phyloP scores from a whole-genome alignment of 805 yeast genomes.

The Millerozyma acaciae region DNA sequence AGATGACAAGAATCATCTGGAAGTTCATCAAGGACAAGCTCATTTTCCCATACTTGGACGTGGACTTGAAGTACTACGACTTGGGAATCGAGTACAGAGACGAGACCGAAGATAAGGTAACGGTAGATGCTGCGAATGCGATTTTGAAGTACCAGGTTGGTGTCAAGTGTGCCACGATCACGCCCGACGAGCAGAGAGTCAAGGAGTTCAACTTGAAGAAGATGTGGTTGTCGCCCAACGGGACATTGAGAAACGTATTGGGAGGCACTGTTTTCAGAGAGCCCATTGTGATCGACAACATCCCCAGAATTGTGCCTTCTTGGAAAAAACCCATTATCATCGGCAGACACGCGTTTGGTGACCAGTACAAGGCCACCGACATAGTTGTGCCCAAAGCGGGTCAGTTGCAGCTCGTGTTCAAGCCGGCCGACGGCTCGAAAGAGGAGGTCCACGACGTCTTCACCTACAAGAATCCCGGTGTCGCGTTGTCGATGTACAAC shows the following conservation, averaged over 20 bases:
- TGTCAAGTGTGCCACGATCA: slow-evolving; percentile 95
- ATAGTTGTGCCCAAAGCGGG: slow-evolving; percentile 78
- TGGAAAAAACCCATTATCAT: slow-evolving; percentile 96
- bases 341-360: slow-evolving; percentile 97
- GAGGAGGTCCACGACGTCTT: slow-evolving; percentile 57
- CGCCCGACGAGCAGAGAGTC: slow-evolving; percentile 97
- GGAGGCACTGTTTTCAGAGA: slow-evolving; percentile 98
- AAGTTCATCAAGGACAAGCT: slow-evolving; percentile 80
- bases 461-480: slow-evolving; percentile 69
- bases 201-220: slow-evolving; percentile 85
- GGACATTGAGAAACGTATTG: slow-evolving; percentile 90
- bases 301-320: slow-evolving; percentile 84
- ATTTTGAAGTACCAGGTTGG: slow-evolving; percentile 87
- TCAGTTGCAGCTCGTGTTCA: slow-evolving; percentile 69
- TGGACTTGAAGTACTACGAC: slow-evolving; percentile 90
- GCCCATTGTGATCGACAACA: slow-evolving; percentile 84
- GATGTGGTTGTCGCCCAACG: slow-evolving; percentile 98
- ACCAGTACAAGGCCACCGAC: slow-evolving; percentile 93
- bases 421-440: slow-evolving; percentile 62
- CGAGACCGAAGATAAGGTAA: slow-evolving; percentile 81
- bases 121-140: slow-evolving; percentile 86
- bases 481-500: slow-evolving; percentile 92
- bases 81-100: slow-evolving; percentile 85
- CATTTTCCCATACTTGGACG: slow-evolving; percentile 78
- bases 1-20: slow-evolving; percentile 97